phyloP scores from a whole-genome alignment of 2,329 filamentous ascomycete genomes.

The Colletotrichum gloeosporioides region DNA sequence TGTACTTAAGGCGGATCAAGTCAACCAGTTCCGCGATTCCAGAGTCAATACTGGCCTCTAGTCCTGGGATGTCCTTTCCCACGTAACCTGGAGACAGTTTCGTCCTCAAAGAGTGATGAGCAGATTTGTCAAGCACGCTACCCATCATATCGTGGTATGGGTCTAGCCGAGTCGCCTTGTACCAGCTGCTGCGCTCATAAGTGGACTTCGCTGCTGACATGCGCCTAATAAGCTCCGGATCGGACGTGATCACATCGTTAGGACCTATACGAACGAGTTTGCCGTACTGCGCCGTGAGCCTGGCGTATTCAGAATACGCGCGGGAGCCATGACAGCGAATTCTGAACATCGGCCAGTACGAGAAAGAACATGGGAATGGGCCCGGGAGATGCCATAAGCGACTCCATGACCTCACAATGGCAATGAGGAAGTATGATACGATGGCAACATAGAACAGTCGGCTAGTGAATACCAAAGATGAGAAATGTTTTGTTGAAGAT shows the following conservation, averaged over 20 bases:
- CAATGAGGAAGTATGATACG: neutral
- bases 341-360: constrained; percentile 5
- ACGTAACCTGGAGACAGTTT: constrained; percentile 20
- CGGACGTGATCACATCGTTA: constrained; percentile 43
- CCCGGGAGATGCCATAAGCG: neutral
- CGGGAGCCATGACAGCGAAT: neutral
- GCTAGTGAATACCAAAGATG: neutral
- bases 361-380: neutral
- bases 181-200: constrained; percentile 47
- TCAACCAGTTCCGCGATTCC: constrained; percentile 11
- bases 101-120: constrained; percentile 16
- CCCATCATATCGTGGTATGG: constrained; percentile 34
- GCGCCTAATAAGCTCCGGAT: constrained; percentile 41
- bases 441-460: neutral
- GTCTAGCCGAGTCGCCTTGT: constrained; percentile 55
- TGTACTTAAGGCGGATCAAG: constrained; percentile 7
- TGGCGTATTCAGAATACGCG: neutral
- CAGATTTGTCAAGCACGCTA: constrained; percentile 22
- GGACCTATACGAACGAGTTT: constrained; percentile 46
- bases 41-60: constrained; percentile 18
- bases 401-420: neutral
- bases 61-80: constrained; percentile 21
- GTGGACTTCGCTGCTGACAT: constrained; percentile 40
- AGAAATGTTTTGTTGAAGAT: neutral
- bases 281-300: neutral